Percentiles rank a stretch among this genome's conserved stretches.
phyloP scores from a whole-genome alignment of 257 asterid genomes.

The Fraxinus anomala region DNA sequence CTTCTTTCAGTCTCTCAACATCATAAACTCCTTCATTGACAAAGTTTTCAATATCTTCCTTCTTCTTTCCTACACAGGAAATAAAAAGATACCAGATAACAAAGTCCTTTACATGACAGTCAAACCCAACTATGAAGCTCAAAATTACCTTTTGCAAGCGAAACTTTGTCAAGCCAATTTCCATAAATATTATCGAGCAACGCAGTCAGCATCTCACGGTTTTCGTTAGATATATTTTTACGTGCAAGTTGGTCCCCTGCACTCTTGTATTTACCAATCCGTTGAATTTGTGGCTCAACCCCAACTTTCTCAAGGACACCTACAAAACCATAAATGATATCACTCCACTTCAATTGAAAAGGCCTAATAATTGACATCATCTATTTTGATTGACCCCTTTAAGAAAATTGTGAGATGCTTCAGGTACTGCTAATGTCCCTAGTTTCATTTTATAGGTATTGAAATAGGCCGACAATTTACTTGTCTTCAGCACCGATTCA shows the following conservation, averaged over 20 bases:
- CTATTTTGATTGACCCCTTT: not conserved
- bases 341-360: conserved; percentile 28
- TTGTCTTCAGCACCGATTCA: conserved; percentile 1
- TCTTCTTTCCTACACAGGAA: conserved; percentile 64
- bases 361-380: conserved; percentile 12
- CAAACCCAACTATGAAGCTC: conserved; percentile 21
- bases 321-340: conserved; percentile 39
- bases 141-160: conserved; percentile 64
- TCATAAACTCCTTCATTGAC: conserved; percentile 91
- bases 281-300: conserved; percentile 86
- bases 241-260: conserved; percentile 91
- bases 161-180: conserved; percentile 77
- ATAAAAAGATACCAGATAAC: conserved; percentile 23
- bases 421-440: conserved; percentile 12
- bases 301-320: conserved; percentile 91
- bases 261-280: conserved; percentile 93
- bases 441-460: conserved; percentile 11
- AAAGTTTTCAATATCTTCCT: conserved; percentile 75
- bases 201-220: conserved; percentile 84
- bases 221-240: conserved; percentile 78
- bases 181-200: conserved; percentile 80
- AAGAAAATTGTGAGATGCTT: not conserved
- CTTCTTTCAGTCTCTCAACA: conserved; percentile 79
- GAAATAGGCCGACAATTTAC: conserved; percentile 1
- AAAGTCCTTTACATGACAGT: conserved; percentile 10